These are phyloP conservation scores for Perkinsus olseni DNA, from an alignment of 169 alveolate species.

Conservation along the genomic window DNA sequence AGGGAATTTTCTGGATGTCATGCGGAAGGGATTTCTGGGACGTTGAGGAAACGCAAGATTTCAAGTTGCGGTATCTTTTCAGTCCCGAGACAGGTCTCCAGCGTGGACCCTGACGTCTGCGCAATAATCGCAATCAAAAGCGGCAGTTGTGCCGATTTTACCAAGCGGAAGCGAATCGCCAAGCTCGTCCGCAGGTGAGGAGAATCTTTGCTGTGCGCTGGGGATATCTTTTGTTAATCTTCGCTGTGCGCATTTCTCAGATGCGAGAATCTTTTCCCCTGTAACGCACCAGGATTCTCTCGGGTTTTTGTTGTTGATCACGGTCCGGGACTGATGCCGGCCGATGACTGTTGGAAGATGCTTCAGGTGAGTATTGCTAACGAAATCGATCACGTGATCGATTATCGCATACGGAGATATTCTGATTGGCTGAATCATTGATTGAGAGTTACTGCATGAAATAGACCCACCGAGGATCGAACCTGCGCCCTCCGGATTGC, in stretches of 20 bases:
- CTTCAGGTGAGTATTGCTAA: neutral
- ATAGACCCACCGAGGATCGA: neutral
- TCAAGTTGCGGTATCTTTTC: neutral
- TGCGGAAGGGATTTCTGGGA: too few species aligned
- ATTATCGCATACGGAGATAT: neutral
- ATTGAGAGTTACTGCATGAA: neutral
- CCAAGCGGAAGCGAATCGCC: neutral
- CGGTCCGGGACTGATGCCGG: neutral
- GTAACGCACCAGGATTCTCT: neutral
- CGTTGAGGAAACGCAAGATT: neutral
- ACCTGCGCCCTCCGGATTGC: neutral
- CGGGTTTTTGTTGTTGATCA: neutral
- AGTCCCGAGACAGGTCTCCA: neutral
- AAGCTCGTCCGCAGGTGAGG: neutral
- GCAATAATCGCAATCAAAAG: neutral
- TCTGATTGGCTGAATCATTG: neutral
- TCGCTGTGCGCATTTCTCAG: neutral
- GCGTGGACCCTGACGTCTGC: neutral
- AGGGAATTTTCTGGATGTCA: too few species aligned
- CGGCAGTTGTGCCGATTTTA: neutral
- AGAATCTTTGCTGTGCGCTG: too few species aligned
- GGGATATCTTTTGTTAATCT: too few species aligned
- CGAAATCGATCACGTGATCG: neutral
- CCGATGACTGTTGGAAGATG: constrained; percentile 1
- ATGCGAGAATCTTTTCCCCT: neutral